Evolutionary conservation across 2,329 filamentous ascomycete species (phyloP).

Genomic region (Fusarium napiforme): DNA sequence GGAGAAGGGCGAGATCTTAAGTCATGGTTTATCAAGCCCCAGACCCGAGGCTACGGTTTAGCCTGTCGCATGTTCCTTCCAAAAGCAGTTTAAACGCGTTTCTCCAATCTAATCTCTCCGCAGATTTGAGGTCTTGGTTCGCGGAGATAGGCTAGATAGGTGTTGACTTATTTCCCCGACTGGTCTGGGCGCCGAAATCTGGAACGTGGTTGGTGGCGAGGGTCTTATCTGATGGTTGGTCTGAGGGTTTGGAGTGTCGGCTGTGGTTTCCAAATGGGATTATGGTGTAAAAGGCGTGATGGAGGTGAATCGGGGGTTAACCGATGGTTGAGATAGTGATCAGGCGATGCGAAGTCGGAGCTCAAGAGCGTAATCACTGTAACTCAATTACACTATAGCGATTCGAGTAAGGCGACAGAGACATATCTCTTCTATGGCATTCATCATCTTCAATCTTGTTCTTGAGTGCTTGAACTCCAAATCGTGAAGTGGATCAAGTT

Average conservation of each 20-base stretch:
- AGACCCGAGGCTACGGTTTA: constrained; percentile 1
- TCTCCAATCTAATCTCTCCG: constrained; percentile 17
- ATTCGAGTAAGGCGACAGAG: fast-evolving
- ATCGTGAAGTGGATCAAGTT: not conserved
- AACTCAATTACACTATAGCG: not conserved
- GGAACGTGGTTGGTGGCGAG: not conserved
- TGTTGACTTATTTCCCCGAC: constrained; percentile 16
- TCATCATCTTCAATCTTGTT: not conserved
- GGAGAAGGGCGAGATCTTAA: not conserved
- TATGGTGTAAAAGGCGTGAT: not conserved
- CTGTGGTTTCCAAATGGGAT: constrained; percentile 7
- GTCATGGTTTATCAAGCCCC: not conserved
- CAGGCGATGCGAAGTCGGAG: not conserved
- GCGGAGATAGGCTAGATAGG: constrained; percentile 7
- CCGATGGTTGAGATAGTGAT: not conserved
- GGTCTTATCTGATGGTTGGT: constrained; percentile 9
- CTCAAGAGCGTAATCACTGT: too few species aligned
- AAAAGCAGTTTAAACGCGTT: constrained; percentile 15
- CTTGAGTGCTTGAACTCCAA: not conserved
- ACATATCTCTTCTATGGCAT: fast-evolving
- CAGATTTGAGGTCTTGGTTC: constrained; percentile 9
- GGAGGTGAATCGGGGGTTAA: not conserved
- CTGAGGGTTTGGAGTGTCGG: constrained; percentile 3
- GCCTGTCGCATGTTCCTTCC: constrained; percentile 35
- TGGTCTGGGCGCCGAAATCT: not conserved